Percentiles rank a stretch among this genome's conserved stretches.
Evolutionary conservation across 768 basidiomycete genomes (phyloP).

Genomic region (Termitomyces titanicus): DNA sequence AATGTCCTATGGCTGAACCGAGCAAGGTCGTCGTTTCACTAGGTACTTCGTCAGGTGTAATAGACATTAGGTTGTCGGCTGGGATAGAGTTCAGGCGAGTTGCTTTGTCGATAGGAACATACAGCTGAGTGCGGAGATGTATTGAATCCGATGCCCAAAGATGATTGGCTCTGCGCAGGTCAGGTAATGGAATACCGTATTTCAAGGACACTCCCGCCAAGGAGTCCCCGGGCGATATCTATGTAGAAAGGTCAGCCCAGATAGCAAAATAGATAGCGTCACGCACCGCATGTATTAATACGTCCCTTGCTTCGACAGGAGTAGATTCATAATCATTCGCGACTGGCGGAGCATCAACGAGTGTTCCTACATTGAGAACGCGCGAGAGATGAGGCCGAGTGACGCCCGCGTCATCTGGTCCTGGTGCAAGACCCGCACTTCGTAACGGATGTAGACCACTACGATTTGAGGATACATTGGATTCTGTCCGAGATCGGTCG

Average conservation of each 20-base stretch:
- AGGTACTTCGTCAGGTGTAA: conserved; percentile 19
- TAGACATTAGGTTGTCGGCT: conserved; percentile 22
- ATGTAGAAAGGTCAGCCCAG: conserved; percentile 4
- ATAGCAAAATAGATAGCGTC: background rate
- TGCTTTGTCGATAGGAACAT: conserved; percentile 70
- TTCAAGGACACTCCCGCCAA: conserved; percentile 84
- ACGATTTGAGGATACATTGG: conserved; percentile 6
- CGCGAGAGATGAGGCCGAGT: conserved; percentile 24
- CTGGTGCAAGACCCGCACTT: conserved; percentile 20
- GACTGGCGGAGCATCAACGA: conserved; percentile 25
- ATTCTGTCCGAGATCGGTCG: conserved; percentile 22
- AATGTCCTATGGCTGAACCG: conserved; percentile 5
- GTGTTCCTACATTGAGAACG: conserved; percentile 19
- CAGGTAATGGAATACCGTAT: conserved; percentile 82
- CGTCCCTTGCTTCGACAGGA: conserved; percentile 41
- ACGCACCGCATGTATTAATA: conserved; percentile 58
- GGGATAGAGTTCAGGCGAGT: conserved; percentile 38
- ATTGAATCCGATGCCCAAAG: conserved; percentile 93
- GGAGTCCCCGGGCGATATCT: conserved; percentile 77
- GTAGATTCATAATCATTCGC: conserved; percentile 9
- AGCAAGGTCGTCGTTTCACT: conserved; percentile 15
- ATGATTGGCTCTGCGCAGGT: conserved; percentile 84
- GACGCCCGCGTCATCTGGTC: conserved; percentile 23
- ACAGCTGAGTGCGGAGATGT: conserved; percentile 77
- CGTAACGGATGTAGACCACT: conserved; percentile 22